Base-by-base conservation (phyloP, 495 filamentous ascomycete species). In the Penicillium mononematosum region DNA sequence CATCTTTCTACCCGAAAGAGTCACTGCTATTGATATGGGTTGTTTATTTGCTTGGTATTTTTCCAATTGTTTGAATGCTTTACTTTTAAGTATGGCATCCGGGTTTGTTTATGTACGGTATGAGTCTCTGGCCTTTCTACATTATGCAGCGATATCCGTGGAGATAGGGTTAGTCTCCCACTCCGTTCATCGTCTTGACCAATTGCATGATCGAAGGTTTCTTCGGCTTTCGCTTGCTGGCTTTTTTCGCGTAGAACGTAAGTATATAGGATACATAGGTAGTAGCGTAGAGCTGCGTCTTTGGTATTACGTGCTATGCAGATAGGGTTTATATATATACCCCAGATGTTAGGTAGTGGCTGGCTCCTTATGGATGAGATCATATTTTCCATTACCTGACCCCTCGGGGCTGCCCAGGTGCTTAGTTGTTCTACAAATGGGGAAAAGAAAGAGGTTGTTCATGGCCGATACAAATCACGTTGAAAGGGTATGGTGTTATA, bases 81-180 rank as follows among this genome's bases (percentile, higher is more conserved):
- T 53, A 53, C 49, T 56, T 47, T 47, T 43, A 57, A 44, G 53
- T 59, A 59, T 53, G 58, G 64, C 59, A 62, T 66, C 49, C 42
- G 59, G 59, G 50, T 60, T 58, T 67, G 41, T 60, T 60, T 53
- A 48, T 67, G 64, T 67, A 64, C 56, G 58, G 62, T 63, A 71
- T 62, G 56, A 60, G 53, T 52, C 60, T 45, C 56, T 66, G 61
- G 59, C 55, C 60, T 62, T 68, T 65, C 60, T 61, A 59, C 63
- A 65, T 67, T 65, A 72, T 72, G 68, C 63, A 70, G 70, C 66
- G 70, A 72, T 72, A 70, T 70, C 70, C 68, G 57, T 64, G 70
- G 68, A 67, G 60, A 47, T 52, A 55, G 66, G 66, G 64, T 60
- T 44, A 62, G 60, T 69, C 61, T 58, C 61, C 66, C 61, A 48